phyloP scores from a whole-genome alignment of 305 asterid species.

The Solanum hybrid region DNA sequence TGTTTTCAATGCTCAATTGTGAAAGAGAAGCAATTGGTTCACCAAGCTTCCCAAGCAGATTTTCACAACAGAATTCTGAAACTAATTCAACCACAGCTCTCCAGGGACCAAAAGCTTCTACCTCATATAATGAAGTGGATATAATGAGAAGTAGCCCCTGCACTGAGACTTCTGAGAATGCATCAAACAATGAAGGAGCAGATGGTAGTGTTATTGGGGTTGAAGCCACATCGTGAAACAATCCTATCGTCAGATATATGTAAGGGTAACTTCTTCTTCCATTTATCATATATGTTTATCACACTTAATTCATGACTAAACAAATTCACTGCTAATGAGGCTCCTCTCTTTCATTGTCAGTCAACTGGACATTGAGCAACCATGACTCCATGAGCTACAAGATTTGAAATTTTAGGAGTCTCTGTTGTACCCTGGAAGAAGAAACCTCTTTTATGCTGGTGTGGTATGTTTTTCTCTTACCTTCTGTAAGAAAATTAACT shows the following conservation, averaged over 20 bases:
- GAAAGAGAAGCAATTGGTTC: conserved; percentile 30
- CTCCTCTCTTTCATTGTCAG: conserved; percentile 36
- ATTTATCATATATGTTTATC: conserved; percentile 11
- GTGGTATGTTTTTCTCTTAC: neutral
- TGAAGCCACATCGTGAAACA: conserved; percentile 30
- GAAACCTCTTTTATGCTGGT: neutral
- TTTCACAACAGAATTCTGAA: conserved; percentile 24
- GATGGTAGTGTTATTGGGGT: conserved; percentile 19
- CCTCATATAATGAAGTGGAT: conserved; percentile 25
- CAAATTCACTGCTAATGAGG: conserved; percentile 23
- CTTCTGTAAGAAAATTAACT: neutral
- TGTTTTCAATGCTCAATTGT: conserved; percentile 34
- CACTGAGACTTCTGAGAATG: conserved; percentile 29
- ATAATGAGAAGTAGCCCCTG: conserved; percentile 18
- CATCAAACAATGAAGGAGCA: conserved; percentile 24
- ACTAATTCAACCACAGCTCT: conserved; percentile 31
- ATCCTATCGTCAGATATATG: conserved; percentile 5
- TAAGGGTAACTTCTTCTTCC: conserved; percentile 36
- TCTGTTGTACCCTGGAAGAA: neutral
- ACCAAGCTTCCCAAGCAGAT: conserved; percentile 21
- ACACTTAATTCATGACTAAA: neutral
- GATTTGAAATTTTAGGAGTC: neutral
- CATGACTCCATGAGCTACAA: neutral
- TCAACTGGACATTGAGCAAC: conserved; percentile 10
- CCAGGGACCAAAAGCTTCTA: conserved; percentile 31